Conservation (phyloP, 129 eudicot species). For the Ambrosia trifida region DNA sequence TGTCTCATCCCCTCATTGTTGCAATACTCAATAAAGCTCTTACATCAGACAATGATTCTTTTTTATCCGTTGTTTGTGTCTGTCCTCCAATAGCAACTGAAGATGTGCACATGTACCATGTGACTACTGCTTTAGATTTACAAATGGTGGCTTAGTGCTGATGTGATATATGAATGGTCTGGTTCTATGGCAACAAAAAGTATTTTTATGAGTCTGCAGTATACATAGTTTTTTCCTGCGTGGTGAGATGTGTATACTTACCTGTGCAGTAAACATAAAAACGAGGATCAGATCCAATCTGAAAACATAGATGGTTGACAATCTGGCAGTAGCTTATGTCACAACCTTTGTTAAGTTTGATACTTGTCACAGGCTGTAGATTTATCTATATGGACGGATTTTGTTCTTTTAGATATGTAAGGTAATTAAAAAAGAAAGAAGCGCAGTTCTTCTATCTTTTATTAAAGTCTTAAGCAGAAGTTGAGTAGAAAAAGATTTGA, state of each 20-base stretch:
- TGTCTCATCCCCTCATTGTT: too few species aligned
- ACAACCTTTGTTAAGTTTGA: slow-evolving; percentile 7
- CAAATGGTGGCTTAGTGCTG: not conserved
- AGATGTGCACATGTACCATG: not conserved
- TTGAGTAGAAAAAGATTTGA: not conserved
- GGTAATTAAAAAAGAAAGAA: not conserved
- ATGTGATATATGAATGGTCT: slow-evolving; percentile 1
- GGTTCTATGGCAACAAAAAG: slow-evolving; percentile 4
- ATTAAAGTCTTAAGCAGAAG: too few species aligned
- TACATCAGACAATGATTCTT: not conserved
- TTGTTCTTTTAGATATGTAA: not conserved
- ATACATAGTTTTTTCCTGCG: not conserved
- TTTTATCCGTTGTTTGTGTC: not conserved
- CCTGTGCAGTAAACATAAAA: slow-evolving; percentile 15
- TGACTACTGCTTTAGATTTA: not conserved
- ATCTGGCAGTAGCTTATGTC: not conserved
- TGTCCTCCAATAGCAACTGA: too few species aligned
- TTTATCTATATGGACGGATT: not conserved
- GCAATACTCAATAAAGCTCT: not conserved
- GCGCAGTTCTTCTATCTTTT: not conserved
- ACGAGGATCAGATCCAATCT: slow-evolving; percentile 1
- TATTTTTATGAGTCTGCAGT: slow-evolving; percentile 3
- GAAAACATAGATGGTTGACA: not conserved
- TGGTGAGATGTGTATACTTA: slow-evolving; percentile 4
- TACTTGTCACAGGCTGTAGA: not conserved